A percentile compares a stretch with the other conserved stretches of the same genome.
Evolutionary conservation across 2,329 filamentous ascomycete genomes (phyloP).

Genomic region (Epichloe typhina): DNA sequence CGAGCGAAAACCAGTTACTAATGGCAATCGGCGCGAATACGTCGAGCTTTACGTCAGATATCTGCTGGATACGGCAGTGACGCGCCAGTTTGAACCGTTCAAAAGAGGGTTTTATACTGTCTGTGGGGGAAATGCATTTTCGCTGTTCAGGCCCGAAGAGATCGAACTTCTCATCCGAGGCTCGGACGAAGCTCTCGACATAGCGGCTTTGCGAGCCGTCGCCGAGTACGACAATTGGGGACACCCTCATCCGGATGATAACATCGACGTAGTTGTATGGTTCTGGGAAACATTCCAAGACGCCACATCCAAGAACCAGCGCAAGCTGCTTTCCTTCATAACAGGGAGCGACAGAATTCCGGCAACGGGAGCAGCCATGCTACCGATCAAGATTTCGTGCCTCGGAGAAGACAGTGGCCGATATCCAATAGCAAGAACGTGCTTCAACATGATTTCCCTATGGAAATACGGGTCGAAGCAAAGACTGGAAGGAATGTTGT

Average conservation of each 20-base stretch:
- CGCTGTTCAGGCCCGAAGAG: conserved; percentile 78
- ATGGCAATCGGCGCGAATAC: conserved; percentile 70
- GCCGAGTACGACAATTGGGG: conserved; percentile 77
- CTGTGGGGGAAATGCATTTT: conserved; percentile 80
- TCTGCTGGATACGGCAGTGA: conserved; percentile 63
- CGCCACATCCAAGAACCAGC: conserved; percentile 54
- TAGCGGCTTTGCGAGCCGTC: conserved; percentile 60
- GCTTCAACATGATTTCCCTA: conserved; percentile 74
- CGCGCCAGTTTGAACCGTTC: conserved; percentile 83
- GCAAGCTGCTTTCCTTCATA: conserved; percentile 71
- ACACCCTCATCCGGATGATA: conserved; percentile 36
- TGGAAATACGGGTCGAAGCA: conserved; percentile 57
- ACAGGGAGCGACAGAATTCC: conserved; percentile 86
- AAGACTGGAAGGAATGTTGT: conserved; percentile 58
- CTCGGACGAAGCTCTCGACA: conserved; percentile 72
- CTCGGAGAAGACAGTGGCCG: conserved; percentile 61
- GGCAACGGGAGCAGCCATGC: conserved; percentile 69
- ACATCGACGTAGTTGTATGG: conserved; percentile 61
- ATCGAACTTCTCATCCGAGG: conserved; percentile 80
- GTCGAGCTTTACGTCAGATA: conserved; percentile 75
- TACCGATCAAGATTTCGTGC: conserved; percentile 64
- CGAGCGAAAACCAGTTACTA: conserved; percentile 66
- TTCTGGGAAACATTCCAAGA: conserved; percentile 75
- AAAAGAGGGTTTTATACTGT: conserved; percentile 89
- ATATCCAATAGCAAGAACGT: conserved; percentile 78